phyloP scores from a whole-genome alignment of 371 early-diverging fungal species.

The Saksenaea oblongispora region DNA sequence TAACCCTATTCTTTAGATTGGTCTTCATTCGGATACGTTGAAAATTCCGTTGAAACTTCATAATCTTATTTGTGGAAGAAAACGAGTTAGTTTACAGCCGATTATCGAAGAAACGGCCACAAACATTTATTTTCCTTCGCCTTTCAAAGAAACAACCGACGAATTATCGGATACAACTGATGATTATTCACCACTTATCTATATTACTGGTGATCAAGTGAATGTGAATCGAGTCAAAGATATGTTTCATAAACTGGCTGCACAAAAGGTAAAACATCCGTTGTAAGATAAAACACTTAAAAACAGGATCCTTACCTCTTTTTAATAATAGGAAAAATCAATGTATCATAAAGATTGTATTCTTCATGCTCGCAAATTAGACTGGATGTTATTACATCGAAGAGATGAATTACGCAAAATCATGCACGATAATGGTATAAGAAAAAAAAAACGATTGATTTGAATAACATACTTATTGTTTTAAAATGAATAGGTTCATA shows the following conservation, averaged over 20 bases:
- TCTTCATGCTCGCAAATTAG: slow-evolving; percentile 65
- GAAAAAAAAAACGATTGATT: not conserved
- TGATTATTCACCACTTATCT: slow-evolving; percentile 22
- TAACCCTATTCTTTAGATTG: slow-evolving; percentile 8
- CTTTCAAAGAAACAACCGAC: slow-evolving; percentile 42
- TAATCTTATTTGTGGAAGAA: slow-evolving; percentile 74
- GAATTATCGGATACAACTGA: slow-evolving; percentile 18
- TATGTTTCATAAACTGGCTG: slow-evolving; percentile 43
- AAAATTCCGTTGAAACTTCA: slow-evolving; percentile 49
- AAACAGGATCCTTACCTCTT: not conserved
- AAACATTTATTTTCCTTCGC: slow-evolving; percentile 75
- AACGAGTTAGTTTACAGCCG: slow-evolving; percentile 62
- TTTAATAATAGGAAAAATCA: slow-evolving; percentile 38
- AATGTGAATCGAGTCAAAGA: slow-evolving; percentile 47
- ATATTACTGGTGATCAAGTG: slow-evolving; percentile 43
- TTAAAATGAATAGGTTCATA: slow-evolving; percentile 38
- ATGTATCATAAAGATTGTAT: slow-evolving; percentile 48
- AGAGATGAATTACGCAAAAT: slow-evolving; percentile 66
- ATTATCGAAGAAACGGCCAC: slow-evolving; percentile 79
- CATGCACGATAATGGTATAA: slow-evolving; percentile 74
- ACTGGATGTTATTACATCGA: slow-evolving; percentile 72
- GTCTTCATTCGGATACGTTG: slow-evolving; percentile 21
- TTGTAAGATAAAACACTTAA: not conserved
- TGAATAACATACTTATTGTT: not conserved
- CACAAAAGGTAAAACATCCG: slow-evolving; percentile 39